These are phyloP conservation scores for Malbranchea zuffiana DNA, from an alignment of 2,329 filamentous ascomycete genomes.

Conservation along the genomic window DNA sequence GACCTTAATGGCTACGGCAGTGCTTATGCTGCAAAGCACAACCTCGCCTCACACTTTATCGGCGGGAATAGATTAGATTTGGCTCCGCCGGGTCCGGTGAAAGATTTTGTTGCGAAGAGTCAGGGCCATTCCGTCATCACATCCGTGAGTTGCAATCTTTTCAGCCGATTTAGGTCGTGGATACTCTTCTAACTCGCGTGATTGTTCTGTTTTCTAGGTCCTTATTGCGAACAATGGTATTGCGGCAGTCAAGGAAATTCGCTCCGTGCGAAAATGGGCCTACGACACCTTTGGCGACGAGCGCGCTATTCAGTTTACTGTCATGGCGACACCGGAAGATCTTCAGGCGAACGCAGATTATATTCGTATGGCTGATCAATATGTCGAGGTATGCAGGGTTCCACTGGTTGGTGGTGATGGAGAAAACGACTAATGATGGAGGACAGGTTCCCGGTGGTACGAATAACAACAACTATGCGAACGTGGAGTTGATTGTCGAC, in stretches of 20 bases:
- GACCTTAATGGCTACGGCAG: constrained; percentile 45
- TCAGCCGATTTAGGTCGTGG: too few relatives aligned
- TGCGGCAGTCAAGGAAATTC: constrained; percentile 97
- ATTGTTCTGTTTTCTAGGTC: constrained; percentile 48
- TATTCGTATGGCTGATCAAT: constrained; percentile 98
- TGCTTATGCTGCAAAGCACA: constrained; percentile 69
- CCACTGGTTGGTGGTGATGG: background rate
- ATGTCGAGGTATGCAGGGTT: constrained; percentile 61
- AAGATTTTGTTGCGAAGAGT: constrained; percentile 84
- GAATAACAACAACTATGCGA: constrained; percentile 99
- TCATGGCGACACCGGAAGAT: constrained; percentile 99
- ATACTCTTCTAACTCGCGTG: background rate
- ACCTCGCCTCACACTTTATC: constrained; percentile 86
- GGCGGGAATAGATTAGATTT: constrained; percentile 80
- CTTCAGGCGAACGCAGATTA: constrained; percentile 95
- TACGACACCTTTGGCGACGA: constrained; percentile 99
- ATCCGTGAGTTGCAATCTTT: too few relatives aligned
- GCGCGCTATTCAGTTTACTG: constrained; percentile 95
- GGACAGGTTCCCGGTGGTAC: constrained; percentile 78
- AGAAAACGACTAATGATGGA: constrained; percentile 2
- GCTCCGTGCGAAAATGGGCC: constrained; percentile 98
- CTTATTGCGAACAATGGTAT: constrained; percentile 99
- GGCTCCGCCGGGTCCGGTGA: constrained; percentile 74
- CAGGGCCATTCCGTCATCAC: constrained; percentile 97
- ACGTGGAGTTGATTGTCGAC: constrained; percentile 97